These are phyloP conservation scores for Aphanomyces euteiches DNA, from an alignment of 352 stramenopile species.

Conservation along the genomic window DNA sequence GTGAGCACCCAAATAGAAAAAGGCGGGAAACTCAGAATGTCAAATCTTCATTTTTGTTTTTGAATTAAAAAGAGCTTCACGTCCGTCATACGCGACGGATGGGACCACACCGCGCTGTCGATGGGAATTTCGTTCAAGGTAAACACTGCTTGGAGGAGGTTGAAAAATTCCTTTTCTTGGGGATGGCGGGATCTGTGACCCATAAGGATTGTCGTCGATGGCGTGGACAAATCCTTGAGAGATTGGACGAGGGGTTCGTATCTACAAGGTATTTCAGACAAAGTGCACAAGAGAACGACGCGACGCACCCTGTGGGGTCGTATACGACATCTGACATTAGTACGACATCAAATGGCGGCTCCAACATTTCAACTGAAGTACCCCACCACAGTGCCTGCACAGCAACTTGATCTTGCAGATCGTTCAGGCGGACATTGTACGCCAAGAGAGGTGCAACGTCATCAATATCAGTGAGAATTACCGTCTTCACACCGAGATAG, in stretches of 20 bases:
- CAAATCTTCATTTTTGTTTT: background rate
- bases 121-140: conserved; percentile 3
- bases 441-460: conserved; percentile 68
- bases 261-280: conserved; percentile 8
- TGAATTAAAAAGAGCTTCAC: conserved; percentile 23
- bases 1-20: background rate
- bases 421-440: conserved; percentile 78
- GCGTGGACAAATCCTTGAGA: conserved; percentile 42
- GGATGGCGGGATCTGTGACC: conserved; percentile 72
- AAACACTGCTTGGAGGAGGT: conserved; percentile 40
- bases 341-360: conserved; percentile 52
- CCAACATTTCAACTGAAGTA: conserved; percentile 39
- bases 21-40: background rate
- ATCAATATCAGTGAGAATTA: conserved; percentile 71
- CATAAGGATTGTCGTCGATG: conserved; percentile 60
- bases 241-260: conserved; percentile 54
- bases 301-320: conserved; percentile 59
- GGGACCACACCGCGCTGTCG: conserved; percentile 14
- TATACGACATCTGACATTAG: conserved; percentile 80
- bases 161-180: conserved; percentile 80
- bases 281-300: background rate
- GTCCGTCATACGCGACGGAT: conserved; percentile 28
- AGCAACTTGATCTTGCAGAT: conserved; percentile 17
- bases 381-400: conserved; percentile 60
- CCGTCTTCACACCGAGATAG: conserved; percentile 47